Conservation (phyloP, 805 yeast genomes). For the Suhomyces emberorum region DNA sequence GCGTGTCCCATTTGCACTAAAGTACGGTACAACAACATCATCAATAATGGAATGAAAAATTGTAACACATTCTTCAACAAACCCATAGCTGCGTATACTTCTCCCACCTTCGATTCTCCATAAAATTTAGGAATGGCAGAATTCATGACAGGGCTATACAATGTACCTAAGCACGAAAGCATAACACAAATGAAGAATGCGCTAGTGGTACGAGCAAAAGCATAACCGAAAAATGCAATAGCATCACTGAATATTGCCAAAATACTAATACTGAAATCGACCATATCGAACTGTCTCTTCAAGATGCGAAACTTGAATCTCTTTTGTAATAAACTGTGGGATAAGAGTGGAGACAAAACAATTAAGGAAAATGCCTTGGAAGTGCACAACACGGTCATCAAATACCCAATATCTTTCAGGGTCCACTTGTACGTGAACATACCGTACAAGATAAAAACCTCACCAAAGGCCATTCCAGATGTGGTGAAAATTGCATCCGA, state of each 20-base stretch:
- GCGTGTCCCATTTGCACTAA: constrained; percentile 27
- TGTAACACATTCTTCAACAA: constrained; percentile 50
- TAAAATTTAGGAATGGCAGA: constrained; percentile 60
- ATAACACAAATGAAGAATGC: constrained; percentile 33
- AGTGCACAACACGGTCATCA: constrained; percentile 50
- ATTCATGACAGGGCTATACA: constrained; percentile 57
- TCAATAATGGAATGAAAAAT: constrained; percentile 47
- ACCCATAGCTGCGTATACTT: constrained; percentile 68
- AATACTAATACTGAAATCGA: constrained; percentile 43
- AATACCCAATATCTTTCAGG: constrained; percentile 52
- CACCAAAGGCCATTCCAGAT: constrained; percentile 38
- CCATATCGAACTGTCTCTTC: constrained; percentile 46
- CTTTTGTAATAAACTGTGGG: constrained; percentile 34
- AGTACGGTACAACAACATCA: constrained; percentile 45
- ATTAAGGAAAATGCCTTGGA: constrained; percentile 49
- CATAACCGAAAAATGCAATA: constrained; percentile 27
- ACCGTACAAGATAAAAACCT: constrained; percentile 49
- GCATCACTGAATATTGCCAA: constrained; percentile 38
- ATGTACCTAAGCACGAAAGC: constrained; percentile 29
- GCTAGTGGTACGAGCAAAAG: constrained; percentile 26
- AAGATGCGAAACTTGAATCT: constrained; percentile 29
- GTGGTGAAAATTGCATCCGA: constrained; percentile 42
- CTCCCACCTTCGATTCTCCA: constrained; percentile 60
- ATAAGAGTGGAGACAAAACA: constrained; percentile 48
- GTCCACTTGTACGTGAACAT: constrained; percentile 53